Evolutionary conservation across 192 early-diverging fungal species (phyloP).

Genomic region (Rhizoclosmatium globosum): DNA sequence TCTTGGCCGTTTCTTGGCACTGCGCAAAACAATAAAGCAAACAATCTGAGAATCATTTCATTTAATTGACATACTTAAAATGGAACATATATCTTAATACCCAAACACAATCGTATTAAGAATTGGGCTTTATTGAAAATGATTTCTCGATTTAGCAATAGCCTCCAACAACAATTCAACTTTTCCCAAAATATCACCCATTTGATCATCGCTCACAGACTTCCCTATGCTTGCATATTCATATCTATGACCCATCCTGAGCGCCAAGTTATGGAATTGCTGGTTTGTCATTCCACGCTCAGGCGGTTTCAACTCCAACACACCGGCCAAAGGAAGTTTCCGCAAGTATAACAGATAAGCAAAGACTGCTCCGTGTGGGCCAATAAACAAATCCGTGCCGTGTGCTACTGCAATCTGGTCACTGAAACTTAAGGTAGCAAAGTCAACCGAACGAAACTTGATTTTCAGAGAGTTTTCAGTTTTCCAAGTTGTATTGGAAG

Average conservation of each 20-base stretch:
- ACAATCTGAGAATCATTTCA: not conserved
- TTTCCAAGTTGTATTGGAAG: not conserved
- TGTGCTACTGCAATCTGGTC: conserved; percentile 34
- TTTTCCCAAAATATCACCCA: no score
- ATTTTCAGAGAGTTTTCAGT: no score
- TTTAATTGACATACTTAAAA: not conserved
- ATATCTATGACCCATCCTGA: conserved; percentile 3
- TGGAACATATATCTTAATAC: not conserved
- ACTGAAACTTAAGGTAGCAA: conserved; percentile 26
- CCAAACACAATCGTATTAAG: not conserved
- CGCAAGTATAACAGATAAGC: conserved; percentile 32
- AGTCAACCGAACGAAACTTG: conserved; percentile 5
- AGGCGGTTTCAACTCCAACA: conserved; percentile 36
- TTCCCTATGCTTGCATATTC: no score
- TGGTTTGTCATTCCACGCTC: conserved; percentile 16
- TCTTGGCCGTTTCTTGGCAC: no score
- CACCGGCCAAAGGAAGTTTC: not conserved
- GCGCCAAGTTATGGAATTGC: conserved; percentile 35
- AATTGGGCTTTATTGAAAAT: no score
- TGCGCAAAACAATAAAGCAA: no score
- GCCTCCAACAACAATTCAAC: no score
- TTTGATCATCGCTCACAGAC: no score
- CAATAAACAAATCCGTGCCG: conserved; percentile 33
- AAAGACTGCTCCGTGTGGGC: conserved; percentile 37
- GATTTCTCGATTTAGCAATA: no score